phyloP scores from a whole-genome alignment of 1,284 basidiomycete species.

The Ganoderma multipileum region DNA sequence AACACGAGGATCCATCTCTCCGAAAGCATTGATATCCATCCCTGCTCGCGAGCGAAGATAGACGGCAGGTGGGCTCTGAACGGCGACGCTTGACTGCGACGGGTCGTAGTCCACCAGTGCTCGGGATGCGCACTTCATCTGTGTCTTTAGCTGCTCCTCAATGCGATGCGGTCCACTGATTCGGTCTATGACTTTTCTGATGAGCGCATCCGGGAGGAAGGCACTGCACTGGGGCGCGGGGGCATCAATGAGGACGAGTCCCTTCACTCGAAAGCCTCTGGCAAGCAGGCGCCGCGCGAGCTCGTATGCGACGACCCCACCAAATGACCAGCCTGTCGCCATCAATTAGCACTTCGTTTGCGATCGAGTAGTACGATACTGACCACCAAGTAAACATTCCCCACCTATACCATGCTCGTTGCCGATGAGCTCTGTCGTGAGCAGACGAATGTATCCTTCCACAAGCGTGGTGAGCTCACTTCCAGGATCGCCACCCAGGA shows the following conservation, averaged over 20 bases:
- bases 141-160: conserved; percentile 16
- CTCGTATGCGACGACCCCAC: conserved; percentile 74
- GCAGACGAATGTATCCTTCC: conserved; percentile 20
- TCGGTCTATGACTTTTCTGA: conserved; percentile 41
- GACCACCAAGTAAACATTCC: conserved; percentile 65
- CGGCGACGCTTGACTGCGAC: neutral
- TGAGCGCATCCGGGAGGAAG: conserved; percentile 55
- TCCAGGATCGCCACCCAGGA: conserved; percentile 50
- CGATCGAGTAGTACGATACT: conserved; percentile 22
- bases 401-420: neutral
- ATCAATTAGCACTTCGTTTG: neutral
- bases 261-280: conserved; percentile 53
- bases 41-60: conserved; percentile 34
- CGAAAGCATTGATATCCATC: conserved; percentile 6
- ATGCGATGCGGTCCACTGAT: conserved; percentile 14
- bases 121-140: conserved; percentile 33
- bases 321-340: conserved; percentile 75
- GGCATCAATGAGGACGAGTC: conserved; percentile 71
- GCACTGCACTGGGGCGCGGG: conserved; percentile 59
- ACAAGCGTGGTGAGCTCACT: conserved; percentile 60
- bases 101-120: conserved; percentile 34
- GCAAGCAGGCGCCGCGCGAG: conserved; percentile 57
- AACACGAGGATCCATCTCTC: conserved; percentile 38
- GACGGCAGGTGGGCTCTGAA: conserved; percentile 19
- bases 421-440: neutral